Base-by-base conservation (phyloP, 2,329 filamentous ascomycete species). In the Colletotrichum sp. region DNA sequence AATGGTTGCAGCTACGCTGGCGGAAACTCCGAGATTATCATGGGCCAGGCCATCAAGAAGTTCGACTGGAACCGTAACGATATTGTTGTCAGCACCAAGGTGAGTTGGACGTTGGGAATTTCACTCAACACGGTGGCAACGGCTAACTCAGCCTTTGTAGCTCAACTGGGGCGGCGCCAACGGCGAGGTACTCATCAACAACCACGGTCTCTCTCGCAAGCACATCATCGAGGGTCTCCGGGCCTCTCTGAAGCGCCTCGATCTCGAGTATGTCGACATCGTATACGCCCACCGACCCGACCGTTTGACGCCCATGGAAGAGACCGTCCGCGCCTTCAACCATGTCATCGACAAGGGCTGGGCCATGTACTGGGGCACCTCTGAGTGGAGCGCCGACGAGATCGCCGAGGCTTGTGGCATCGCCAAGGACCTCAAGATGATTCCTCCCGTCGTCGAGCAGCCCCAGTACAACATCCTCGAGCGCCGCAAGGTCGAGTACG, bases 281-380 rank as follows among this genome's bases (percentile, higher is more conserved):
- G 88, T 94, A 74, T 94, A 93, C 80, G 93, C 93, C 2, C 93
- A 95, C 82, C 89, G 93, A 8, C 92, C 92, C 0, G 93, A 95
- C 82, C 87, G 91, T 25, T 84, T 91, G 62, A 94, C 92, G 0
- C 93, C 93, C 1, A 93, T 94, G 86, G 92, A 94, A 82, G 93
- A 94, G 85, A 91, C 89, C 8, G 93, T 94, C 9, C 89, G 92
- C 71, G 93, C 90, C 25, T 94, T 95, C 87, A 94, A 94, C 86
- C 87, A 93, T 81, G 85, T 94, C 48, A 94, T 95, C 80, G 88
- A 92, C 80, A 88, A 88, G 9, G 93, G 93, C 72, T 92, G 93
- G 85, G 91, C 92, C 2, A 89, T 94, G 78, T 94, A 94, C 86
- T 94, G 93, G 93, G 93, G 92, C 52, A 94, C 93, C 1, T 93